Evolutionary conservation across 192 early-diverging fungal species (phyloP).

Genomic region (Coemansia sp.): DNA sequence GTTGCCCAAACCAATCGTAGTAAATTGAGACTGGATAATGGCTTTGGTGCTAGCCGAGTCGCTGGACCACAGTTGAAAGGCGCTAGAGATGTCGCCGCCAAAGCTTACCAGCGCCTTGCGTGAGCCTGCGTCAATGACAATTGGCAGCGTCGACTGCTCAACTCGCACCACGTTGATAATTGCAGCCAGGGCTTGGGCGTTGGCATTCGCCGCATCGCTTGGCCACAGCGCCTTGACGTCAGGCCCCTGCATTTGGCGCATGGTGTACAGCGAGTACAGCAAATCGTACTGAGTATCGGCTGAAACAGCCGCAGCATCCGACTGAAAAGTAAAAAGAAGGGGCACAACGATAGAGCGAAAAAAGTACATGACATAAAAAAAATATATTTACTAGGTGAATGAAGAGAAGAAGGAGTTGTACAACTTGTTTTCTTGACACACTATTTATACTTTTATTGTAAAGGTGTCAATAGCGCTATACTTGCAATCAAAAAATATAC

Average conservation of each 20-base stretch:
- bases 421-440: neutral
- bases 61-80: neutral
- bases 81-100: conserved; percentile 9
- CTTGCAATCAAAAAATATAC: neutral
- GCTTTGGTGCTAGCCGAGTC: neutral
- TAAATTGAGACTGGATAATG: neutral
- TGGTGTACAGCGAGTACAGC: neutral
- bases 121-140: neutral
- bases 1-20: neutral
- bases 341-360: too few species aligned
- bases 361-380: neutral
- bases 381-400: neutral
- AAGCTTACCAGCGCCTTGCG: neutral
- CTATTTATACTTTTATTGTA: neutral
- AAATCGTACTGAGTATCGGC: conserved; percentile 20
- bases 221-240: conserved; percentile 2
- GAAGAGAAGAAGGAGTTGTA: neutral
- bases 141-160: neutral
- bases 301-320: neutral
- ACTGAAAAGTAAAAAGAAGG: neutral
- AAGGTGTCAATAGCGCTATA: neutral
- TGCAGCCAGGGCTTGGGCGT: conserved; percentile 6
- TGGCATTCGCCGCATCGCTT: neutral
- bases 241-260: conserved; percentile 4
- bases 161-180: neutral